These are phyloP conservation scores for Nakazawaea ambrosiae DNA, from an alignment of 805 yeast species.

Conservation along the genomic window DNA sequence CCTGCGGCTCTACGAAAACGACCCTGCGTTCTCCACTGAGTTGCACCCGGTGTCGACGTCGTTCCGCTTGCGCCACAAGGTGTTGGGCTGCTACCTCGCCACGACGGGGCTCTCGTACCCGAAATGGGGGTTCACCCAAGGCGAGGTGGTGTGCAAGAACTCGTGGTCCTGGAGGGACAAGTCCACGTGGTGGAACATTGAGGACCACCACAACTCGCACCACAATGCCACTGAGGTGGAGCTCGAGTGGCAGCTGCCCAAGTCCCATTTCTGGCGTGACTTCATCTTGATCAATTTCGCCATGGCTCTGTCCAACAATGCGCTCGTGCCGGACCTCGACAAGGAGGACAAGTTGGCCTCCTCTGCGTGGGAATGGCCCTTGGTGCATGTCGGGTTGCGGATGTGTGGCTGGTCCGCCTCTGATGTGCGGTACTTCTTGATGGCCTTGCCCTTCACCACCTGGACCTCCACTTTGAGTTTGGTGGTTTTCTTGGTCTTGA, in stretches of 20 bases:
- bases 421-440: conserved; percentile 52
- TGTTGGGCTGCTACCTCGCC: conserved; percentile 76
- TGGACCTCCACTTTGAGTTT: conserved; percentile 57
- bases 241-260: conserved; percentile 32
- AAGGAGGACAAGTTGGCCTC: conserved; percentile 68
- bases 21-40: conserved; percentile 41
- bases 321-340: conserved; percentile 69
- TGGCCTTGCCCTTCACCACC: conserved; percentile 58
- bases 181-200: conserved; percentile 77
- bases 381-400: conserved; percentile 58
- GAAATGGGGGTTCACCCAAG: conserved; percentile 97
- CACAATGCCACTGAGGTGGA: conserved; percentile 28
- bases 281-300: conserved; percentile 68
- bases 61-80: conserved; percentile 65
- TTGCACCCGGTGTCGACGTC: conserved; percentile 81
- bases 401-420: conserved; percentile 67
- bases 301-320: conserved; percentile 81
- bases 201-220: conserved; percentile 52
- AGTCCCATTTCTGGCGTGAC: conserved; percentile 55
- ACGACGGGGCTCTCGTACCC: conserved; percentile 81
- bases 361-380: conserved; percentile 82
- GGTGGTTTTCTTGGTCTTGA: conserved; percentile 31
- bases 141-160: conserved; percentile 69
- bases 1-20: conserved; percentile 23
- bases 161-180: conserved; percentile 47